phyloP scores from a whole-genome alignment of 2,329 filamentous ascomycete species.

The Hypocrella siamensis region DNA sequence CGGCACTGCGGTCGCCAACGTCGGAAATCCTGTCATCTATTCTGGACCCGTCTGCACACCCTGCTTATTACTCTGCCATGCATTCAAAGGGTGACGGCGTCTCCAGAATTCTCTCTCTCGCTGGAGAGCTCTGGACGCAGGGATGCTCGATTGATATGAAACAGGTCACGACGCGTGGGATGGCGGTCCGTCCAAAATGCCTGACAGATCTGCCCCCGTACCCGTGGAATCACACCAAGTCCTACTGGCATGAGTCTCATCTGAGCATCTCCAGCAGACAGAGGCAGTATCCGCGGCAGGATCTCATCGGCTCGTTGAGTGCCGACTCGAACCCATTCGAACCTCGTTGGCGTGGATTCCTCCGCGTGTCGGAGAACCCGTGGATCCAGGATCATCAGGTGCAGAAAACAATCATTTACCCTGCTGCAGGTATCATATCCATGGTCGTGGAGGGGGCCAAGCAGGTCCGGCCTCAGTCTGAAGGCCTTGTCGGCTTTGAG shows the following conservation, averaged over 20 bases:
- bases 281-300: slow-evolving; percentile 27
- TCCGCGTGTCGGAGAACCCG: slow-evolving; percentile 31
- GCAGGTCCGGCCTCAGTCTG: slow-evolving; percentile 17
- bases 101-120: slow-evolving; percentile 12
- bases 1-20: slow-evolving; percentile 20
- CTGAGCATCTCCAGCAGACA: slow-evolving; percentile 26
- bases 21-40: slow-evolving; percentile 16
- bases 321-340: slow-evolving; percentile 27
- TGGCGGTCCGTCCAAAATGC: slow-evolving; percentile 12
- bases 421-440: slow-evolving; percentile 30
- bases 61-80: slow-evolving; percentile 13
- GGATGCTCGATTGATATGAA: slow-evolving; percentile 17
- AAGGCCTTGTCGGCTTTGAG: slow-evolving; percentile 20
- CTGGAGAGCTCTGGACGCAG: slow-evolving; percentile 22
- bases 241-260: slow-evolving; percentile 38
- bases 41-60: background rate
- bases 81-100: slow-evolving; percentile 10
- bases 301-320: slow-evolving; percentile 32
- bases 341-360: slow-evolving; percentile 32
- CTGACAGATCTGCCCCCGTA: slow-evolving; percentile 33
- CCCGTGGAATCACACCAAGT: slow-evolving; percentile 36
- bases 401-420: slow-evolving; percentile 33
- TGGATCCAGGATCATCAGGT: slow-evolving; percentile 38
- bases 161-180: slow-evolving; percentile 10
- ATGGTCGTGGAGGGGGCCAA: slow-evolving; percentile 32